Evolutionary conservation across 1,284 basidiomycete genomes (phyloP).

Genomic region (Boletus hoseneyae): DNA sequence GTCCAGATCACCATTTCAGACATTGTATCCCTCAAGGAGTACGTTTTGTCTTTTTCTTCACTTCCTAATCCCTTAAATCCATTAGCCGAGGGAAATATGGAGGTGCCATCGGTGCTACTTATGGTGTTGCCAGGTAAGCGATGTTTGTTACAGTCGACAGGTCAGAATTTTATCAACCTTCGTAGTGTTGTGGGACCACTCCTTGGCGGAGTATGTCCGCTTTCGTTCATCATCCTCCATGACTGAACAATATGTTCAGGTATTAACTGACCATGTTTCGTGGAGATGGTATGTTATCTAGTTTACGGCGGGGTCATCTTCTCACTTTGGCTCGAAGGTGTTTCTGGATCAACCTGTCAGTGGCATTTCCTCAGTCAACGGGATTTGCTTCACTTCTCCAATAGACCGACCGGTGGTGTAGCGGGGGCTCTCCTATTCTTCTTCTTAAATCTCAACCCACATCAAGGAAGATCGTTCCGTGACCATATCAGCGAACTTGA

Average conservation of each 20-base stretch:
- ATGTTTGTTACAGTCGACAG: neutral
- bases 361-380: neutral
- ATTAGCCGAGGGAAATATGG: constrained; percentile 39
- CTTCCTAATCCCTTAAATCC: constrained; percentile 10
- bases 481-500: constrained; percentile 43
- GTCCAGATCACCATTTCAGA: constrained; percentile 40
- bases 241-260: constrained; percentile 29
- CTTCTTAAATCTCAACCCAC: constrained; percentile 36
- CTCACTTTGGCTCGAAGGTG: constrained; percentile 25
- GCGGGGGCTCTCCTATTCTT: constrained; percentile 36
- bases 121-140: constrained; percentile 42
- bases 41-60: neutral
- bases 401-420: constrained; percentile 41
- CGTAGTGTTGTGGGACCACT: constrained; percentile 44
- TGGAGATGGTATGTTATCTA: constrained; percentile 34
- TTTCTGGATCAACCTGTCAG: constrained; percentile 38
- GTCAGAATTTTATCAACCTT: neutral
- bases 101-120: constrained; percentile 42
- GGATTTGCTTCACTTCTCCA: neutral
- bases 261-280: constrained; percentile 39
- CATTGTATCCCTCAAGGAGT: constrained; percentile 36
- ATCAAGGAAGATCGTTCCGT: constrained; percentile 29
- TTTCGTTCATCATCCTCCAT: neutral
- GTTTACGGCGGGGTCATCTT: neutral
- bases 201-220: constrained; percentile 31